Percentiles rank a stretch among this genome's conserved stretches.
phyloP scores from a whole-genome alignment of 2,329 filamentous ascomycete species.

The Monosporascus cannonballus region DNA sequence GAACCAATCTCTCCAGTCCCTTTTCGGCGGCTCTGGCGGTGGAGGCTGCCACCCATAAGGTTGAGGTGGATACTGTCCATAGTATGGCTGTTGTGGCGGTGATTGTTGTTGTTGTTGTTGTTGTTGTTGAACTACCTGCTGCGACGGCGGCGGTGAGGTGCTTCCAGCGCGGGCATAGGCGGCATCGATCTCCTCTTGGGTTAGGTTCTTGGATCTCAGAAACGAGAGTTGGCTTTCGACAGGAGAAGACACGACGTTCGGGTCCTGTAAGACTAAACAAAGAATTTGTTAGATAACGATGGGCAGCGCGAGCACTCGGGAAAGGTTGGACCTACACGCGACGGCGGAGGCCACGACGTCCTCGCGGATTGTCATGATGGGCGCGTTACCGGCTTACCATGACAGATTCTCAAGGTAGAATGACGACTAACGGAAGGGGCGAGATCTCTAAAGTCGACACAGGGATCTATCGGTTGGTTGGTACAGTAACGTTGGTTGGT shows the following conservation, averaged over 20 bases:
- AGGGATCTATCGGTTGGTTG: too few species aligned
- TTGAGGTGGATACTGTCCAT: slow-evolving; percentile 41
- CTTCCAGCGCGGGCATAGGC: slow-evolving; percentile 68
- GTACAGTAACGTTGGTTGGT: too few species aligned
- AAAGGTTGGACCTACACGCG: slow-evolving; percentile 20
- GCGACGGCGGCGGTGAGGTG: slow-evolving; percentile 33
- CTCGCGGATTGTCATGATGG: slow-evolving; percentile 79
- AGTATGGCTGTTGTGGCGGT: slow-evolving; percentile 36
- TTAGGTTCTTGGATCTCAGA: slow-evolving; percentile 92
- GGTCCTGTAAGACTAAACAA: slow-evolving; percentile 80
- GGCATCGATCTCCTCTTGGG: slow-evolving; percentile 86
- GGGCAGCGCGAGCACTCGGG: slow-evolving; percentile 6
- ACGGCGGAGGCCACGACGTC: slow-evolving; percentile 44
- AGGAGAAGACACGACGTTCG: slow-evolving; percentile 82
- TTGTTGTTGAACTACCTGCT: slow-evolving; percentile 30
- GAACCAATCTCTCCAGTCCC: slow-evolving; percentile 99
- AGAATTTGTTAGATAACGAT: slow-evolving; percentile 7
- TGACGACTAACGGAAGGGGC: too few species aligned
- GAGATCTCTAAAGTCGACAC: too few species aligned
- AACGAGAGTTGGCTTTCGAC: slow-evolving; percentile 90
- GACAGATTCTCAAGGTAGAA: background rate
- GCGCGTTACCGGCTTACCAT: slow-evolving; percentile 1
- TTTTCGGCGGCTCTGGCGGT: slow-evolving; percentile 58
- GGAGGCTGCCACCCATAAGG: slow-evolving; percentile 51
- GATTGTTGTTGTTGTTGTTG: slow-evolving; percentile 37